A percentile compares a stretch with the other conserved stretches of the same genome.
Evolutionary conservation across 2,329 filamentous ascomycete genomes (phyloP).

Genomic region (Fusarium sp.): DNA sequence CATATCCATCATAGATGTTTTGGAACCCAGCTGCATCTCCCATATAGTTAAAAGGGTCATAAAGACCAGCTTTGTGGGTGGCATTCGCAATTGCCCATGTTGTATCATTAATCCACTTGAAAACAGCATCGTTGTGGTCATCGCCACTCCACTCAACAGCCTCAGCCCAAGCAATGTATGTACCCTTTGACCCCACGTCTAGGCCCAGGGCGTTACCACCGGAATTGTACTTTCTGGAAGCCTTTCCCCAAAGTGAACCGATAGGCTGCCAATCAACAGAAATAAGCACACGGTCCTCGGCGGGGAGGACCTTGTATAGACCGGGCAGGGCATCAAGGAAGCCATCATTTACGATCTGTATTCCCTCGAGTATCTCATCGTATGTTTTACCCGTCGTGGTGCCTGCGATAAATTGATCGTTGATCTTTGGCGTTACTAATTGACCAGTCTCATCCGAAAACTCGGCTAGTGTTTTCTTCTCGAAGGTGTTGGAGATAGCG

Average conservation of each 20-base stretch:
- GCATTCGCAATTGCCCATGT: conserved; percentile 35
- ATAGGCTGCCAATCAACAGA: conserved; percentile 38
- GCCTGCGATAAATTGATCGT: conserved; percentile 34
- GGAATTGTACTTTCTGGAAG: conserved; percentile 22
- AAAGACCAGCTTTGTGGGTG: conserved; percentile 17
- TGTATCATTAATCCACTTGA: conserved; percentile 28
- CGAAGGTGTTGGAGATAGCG: conserved; percentile 24
- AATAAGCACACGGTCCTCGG: conserved; percentile 18
- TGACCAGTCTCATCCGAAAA: conserved; percentile 32
- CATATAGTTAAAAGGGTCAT: conserved; percentile 36
- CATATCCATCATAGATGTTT: conserved; percentile 25
- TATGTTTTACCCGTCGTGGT: conserved; percentile 29
- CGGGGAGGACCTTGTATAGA: conserved; percentile 20
- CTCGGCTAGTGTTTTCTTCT: conserved; percentile 17
- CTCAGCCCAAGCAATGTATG: conserved; percentile 37
- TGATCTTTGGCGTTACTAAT: conserved; percentile 28
- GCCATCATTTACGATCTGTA: conserved; percentile 19
- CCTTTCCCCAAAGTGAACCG: conserved; percentile 18
- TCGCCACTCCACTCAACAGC: conserved; percentile 37
- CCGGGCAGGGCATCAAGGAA: conserved; percentile 19
- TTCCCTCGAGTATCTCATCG: conserved; percentile 14
- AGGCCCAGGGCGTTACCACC: conserved; percentile 26
- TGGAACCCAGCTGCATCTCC: conserved; percentile 37
- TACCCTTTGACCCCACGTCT: conserved; percentile 28
- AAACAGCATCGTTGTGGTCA: conserved; percentile 26